Conservation (phyloP, 768 basidiomycete species). For the Trametes coccinea region DNA sequence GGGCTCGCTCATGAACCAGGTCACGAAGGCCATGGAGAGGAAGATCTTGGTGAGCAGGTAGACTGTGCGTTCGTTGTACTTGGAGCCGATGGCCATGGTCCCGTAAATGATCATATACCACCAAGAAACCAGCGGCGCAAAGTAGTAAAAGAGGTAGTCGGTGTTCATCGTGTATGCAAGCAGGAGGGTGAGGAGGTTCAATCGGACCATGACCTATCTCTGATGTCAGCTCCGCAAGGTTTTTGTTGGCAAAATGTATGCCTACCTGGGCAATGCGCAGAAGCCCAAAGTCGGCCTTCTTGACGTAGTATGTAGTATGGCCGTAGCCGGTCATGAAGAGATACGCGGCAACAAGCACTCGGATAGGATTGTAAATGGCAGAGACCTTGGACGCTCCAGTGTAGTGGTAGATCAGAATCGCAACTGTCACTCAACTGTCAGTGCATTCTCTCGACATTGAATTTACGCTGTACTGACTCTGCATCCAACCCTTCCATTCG, state of each 20-base stretch:
- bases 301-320: constrained; percentile 84
- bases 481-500: constrained; percentile 99
- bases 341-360: constrained; percentile 85
- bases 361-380: constrained; percentile 91
- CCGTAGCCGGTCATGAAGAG: constrained; percentile 95
- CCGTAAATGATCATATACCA: constrained; percentile 87
- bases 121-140: constrained; percentile 85
- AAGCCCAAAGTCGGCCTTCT: constrained; percentile 86
- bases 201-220: constrained; percentile 67
- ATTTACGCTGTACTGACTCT: constrained; percentile 52
- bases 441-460: neutral
- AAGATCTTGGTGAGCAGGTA: constrained; percentile 75
- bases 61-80: constrained; percentile 66
- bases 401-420: constrained; percentile 92
- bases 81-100: constrained; percentile 71
- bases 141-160: constrained; percentile 89
- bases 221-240: neutral
- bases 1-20: constrained; percentile 61
- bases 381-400: constrained; percentile 86
- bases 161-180: constrained; percentile 92
- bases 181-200: constrained; percentile 80
- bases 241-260: constrained; percentile 7
- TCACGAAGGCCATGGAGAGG: constrained; percentile 61
- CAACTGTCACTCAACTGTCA: constrained; percentile 48
- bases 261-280: constrained; percentile 68